Evolutionary conservation across 768 basidiomycete genomes (phyloP).

Genomic region (Lactarius tabidus): DNA sequence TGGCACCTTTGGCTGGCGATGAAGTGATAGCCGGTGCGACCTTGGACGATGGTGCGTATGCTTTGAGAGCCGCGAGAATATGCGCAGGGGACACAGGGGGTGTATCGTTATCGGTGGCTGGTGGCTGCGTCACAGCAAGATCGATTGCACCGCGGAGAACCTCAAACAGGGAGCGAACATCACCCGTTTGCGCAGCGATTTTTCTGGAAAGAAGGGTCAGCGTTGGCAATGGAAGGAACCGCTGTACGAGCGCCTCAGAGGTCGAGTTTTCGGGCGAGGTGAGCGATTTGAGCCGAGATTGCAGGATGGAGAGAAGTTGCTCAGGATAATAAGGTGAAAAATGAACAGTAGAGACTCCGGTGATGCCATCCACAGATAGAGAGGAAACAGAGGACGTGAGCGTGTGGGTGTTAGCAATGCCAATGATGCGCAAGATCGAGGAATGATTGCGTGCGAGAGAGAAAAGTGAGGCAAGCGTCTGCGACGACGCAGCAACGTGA

Average conservation of each 20-base stretch:
- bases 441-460: conserved; percentile 55
- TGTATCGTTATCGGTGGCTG: conserved; percentile 28
- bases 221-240: conserved; percentile 60
- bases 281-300: conserved; percentile 56
- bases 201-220: conserved; percentile 74
- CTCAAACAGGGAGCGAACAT: conserved; percentile 76
- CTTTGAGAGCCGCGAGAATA: conserved; percentile 71
- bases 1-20: conserved; percentile 23
- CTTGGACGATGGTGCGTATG: conserved; percentile 43
- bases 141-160: conserved; percentile 79
- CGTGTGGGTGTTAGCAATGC: conserved; percentile 88
- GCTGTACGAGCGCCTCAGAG: conserved; percentile 34
- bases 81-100: conserved; percentile 58
- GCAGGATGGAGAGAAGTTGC: conserved; percentile 67
- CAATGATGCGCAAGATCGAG: conserved; percentile 61
- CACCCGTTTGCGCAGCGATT: conserved; percentile 76
- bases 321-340: conserved; percentile 74
- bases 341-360: conserved; percentile 58
- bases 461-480: conserved; percentile 61
- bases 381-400: conserved; percentile 53
- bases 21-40: conserved; percentile 38
- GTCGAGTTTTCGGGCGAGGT: conserved; percentile 30
- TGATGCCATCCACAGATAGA: conserved; percentile 32
- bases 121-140: conserved; percentile 37
- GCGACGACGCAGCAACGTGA: conserved; percentile 62